phyloP scores from a whole-genome alignment of 192 early-diverging fungal species.

The Allomyces macrogynus region DNA sequence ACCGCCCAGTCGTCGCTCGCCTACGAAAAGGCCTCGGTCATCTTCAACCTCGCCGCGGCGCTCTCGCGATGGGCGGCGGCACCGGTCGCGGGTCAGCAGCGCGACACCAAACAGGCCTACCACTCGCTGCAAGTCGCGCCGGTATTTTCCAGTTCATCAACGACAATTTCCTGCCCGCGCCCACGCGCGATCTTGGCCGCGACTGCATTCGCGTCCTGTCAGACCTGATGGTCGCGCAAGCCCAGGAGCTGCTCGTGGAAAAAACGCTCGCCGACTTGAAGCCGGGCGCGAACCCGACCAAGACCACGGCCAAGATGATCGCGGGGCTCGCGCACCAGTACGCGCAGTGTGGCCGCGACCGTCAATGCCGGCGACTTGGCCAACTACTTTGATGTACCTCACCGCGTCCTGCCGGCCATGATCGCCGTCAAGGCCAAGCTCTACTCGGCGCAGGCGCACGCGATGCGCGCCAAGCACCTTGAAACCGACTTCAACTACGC shows the following conservation, averaged over 20 bases:
- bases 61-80: slow-evolving; percentile 30
- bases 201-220: slow-evolving; percentile 70
- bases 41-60: slow-evolving; percentile 83
- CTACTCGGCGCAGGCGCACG: slow-evolving; percentile 69
- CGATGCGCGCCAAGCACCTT: slow-evolving; percentile 54
- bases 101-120: slow-evolving; percentile 59
- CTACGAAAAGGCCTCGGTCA: slow-evolving; percentile 87
- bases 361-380: not conserved
- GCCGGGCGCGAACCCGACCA: slow-evolving; percentile 23
- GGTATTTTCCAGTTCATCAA: slow-evolving; percentile 87
- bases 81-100: slow-evolving; percentile 2
- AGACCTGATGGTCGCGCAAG: slow-evolving; percentile 79
- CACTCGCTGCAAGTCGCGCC: slow-evolving; percentile 86
- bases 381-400: not conserved
- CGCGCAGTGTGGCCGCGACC: not conserved
- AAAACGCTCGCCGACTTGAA: slow-evolving; percentile 46
- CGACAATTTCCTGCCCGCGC: slow-evolving; percentile 95
- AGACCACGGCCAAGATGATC: slow-evolving; percentile 84
- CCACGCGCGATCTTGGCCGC: slow-evolving; percentile 71
- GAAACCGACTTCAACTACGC: slow-evolving; percentile 69
- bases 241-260: slow-evolving; percentile 81
- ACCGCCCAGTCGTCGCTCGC: slow-evolving; percentile 75
- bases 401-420: not conserved
- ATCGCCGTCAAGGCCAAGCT: slow-evolving; percentile 57
- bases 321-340: slow-evolving; percentile 17